These are phyloP conservation scores for Suillus paluster DNA, from an alignment of 768 basidiomycete species.

Conservation along the genomic window DNA sequence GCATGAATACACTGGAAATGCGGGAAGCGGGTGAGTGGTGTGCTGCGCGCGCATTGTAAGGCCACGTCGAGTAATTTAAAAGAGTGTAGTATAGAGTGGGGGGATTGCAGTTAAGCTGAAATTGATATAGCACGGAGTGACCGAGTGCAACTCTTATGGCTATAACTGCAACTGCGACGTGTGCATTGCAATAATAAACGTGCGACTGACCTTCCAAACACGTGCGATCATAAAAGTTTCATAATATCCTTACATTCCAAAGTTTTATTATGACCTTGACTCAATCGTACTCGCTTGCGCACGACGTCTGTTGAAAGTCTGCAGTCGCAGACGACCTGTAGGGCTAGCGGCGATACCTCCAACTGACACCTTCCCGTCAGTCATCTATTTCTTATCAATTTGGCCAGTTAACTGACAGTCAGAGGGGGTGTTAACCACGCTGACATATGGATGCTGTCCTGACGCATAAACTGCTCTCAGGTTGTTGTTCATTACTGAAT, in stretches of 20 bases:
- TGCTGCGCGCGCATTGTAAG: constrained; percentile 78
- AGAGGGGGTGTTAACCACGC: background rate
- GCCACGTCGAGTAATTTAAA: background rate
- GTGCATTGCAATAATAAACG: constrained; percentile 8
- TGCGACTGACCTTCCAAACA: constrained; percentile 27
- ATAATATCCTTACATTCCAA: background rate
- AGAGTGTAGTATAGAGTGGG: constrained; percentile 5
- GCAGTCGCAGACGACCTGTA: background rate
- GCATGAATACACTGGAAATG: constrained; percentile 89
- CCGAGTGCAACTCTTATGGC: background rate
- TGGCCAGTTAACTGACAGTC: background rate
- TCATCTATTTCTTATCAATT: background rate
- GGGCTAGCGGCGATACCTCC: background rate
- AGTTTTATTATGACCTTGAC: background rate
- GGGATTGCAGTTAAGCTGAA: constrained; percentile 2
- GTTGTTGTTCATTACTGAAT: background rate
- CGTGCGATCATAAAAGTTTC: background rate
- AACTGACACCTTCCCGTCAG: background rate
- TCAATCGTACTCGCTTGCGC: background rate
- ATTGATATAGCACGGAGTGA: constrained; percentile 9
- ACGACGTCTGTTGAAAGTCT: background rate
- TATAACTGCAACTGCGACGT: background rate
- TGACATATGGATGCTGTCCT: too few relatives aligned
- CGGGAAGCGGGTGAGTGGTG: constrained; percentile 71
- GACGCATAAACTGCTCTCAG: background rate